Conservation (phyloP, 495 filamentous ascomycete genomes). For the Pseudomonodictys pantanalensis region DNA sequence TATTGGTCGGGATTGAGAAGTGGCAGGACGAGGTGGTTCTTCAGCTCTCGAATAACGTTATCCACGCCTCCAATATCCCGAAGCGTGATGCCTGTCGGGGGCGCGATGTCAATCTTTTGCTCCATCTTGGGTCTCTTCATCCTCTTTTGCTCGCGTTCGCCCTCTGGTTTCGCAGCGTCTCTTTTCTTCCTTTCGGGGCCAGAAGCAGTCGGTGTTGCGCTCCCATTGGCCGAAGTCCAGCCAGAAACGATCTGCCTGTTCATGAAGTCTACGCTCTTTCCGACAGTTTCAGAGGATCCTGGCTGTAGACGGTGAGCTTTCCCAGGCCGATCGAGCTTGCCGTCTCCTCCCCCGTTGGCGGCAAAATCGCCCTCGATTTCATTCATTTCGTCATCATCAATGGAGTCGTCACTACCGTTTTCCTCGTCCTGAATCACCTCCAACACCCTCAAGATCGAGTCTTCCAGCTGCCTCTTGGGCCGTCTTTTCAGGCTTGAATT, state of each 20-base stretch:
- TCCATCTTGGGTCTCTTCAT: constrained; percentile 47
- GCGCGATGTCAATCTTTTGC: constrained; percentile 56
- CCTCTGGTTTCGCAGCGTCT: constrained; percentile 53
- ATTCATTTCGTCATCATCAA: constrained; percentile 53
- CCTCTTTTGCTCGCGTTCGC: constrained; percentile 54
- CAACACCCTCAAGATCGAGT: constrained; percentile 82
- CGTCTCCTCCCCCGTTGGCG: constrained; percentile 39
- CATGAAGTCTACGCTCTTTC: constrained; percentile 63
- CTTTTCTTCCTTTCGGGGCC: constrained; percentile 30
- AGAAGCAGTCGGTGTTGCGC: constrained; percentile 29
- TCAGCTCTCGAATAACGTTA: constrained; percentile 69
- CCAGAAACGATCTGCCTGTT: constrained; percentile 70
- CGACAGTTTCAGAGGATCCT: no score
- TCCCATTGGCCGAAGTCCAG: constrained; percentile 55
- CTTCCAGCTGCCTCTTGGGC: constrained; percentile 75
- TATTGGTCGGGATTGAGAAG: constrained; percentile 65
- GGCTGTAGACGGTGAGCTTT: no score
- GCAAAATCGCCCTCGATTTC: constrained; percentile 64
- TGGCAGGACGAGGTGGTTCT: constrained; percentile 78
- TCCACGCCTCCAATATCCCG: constrained; percentile 85
- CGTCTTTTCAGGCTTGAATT: constrained; percentile 81
- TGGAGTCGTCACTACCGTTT: constrained; percentile 51
- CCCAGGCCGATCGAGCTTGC: no score
- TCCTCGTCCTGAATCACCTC: constrained; percentile 67
- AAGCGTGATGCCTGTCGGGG: constrained; percentile 73